Percentiles rank a stretch among this genome's conserved stretches.
phyloP scores from a whole-genome alignment of 2,329 filamentous ascomycete species.

The Corynespora cassiicola region DNA sequence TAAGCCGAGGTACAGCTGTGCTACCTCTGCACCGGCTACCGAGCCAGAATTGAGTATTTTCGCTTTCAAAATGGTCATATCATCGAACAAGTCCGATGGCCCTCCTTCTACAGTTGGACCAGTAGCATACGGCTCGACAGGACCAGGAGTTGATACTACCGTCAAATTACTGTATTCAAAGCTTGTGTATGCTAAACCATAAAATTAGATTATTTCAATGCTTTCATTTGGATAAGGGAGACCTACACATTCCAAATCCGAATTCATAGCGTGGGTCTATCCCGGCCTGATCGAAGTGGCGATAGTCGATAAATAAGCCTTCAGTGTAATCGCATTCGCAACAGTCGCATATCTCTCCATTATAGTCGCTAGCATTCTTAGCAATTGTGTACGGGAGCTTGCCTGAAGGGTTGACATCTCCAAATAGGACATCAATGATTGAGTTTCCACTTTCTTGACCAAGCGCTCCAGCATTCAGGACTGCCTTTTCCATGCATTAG shows the following conservation, averaged over 20 bases:
- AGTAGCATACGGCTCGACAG: too few species aligned
- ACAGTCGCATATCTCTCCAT: too few species aligned
- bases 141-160: too few species aligned
- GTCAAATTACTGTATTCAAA: slow-evolving; percentile 77
- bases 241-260: slow-evolving; percentile 76
- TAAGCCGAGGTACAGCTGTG: slow-evolving; percentile 70
- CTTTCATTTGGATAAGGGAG: too few species aligned
- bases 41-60: slow-evolving; percentile 76
- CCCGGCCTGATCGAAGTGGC: slow-evolving; percentile 69
- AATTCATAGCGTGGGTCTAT: slow-evolving; percentile 77
- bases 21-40: slow-evolving; percentile 70
- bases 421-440: slow-evolving; percentile 79
- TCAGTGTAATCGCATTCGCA: too few species aligned
- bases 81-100: too few species aligned
- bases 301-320: slow-evolving; percentile 80
- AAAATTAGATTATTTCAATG: too few species aligned
- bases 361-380: slow-evolving; percentile 68
- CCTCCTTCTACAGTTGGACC: too few species aligned
- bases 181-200: too few species aligned
- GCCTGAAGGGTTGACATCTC: slow-evolving; percentile 73
- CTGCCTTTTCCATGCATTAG: too few species aligned
- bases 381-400: slow-evolving; percentile 82
- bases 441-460: slow-evolving; percentile 81
- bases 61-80: too few species aligned
- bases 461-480: too few species aligned